Base-by-base conservation (phyloP, 495 filamentous ascomycete species). In the Cryomyces antarcticus region DNA sequence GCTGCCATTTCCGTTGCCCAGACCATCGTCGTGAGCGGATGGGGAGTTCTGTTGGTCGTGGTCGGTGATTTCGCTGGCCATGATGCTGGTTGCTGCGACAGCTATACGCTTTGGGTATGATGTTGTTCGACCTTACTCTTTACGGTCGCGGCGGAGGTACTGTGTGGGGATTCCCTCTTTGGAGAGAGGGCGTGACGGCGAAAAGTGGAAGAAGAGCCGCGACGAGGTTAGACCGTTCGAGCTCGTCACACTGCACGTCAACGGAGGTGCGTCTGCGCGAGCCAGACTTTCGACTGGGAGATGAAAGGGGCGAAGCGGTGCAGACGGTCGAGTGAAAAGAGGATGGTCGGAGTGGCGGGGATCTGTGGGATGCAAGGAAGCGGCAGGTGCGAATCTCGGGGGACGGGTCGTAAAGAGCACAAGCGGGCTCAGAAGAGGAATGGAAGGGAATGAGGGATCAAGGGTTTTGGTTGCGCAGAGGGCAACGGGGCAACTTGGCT, bases 1-100 rank as follows among this genome's bases (percentile, higher is more conserved):
- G 41, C 60, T 52, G 34, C 52, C 59, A 42, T 54, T 78, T 59
- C 75, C 74, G 66, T 79, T 81, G 59, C 71, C 72, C 46, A 62
- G 59, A 50, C 77, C 73, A 51, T 69, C 58, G 36, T 79, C 75
- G 58, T 77, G 73, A 51, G 51, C 60, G 48, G 52, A 56, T 45
- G 51, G 56, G 48, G 50, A 59, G 37, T 46, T 61, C 52, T 52
- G 62, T 56, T 58, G 55, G 51, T 66, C 63, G 53, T 68, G 61
- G 45, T 58, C 60, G 49, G 59, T 57, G 57, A 58, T 56, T 48
- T 58, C 55, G 35, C 45, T 56, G 49, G 55, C 53, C 55, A 58
- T 58, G 34, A 41, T 5, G 40, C 45, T 5, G 43, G 28, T 35
- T 11, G 41, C 41, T 30, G 17, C 30, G 45, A 17, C 35, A 42